Base-by-base conservation (phyloP, 768 basidiomycete species). In the Cubamyces lactineus region DNA sequence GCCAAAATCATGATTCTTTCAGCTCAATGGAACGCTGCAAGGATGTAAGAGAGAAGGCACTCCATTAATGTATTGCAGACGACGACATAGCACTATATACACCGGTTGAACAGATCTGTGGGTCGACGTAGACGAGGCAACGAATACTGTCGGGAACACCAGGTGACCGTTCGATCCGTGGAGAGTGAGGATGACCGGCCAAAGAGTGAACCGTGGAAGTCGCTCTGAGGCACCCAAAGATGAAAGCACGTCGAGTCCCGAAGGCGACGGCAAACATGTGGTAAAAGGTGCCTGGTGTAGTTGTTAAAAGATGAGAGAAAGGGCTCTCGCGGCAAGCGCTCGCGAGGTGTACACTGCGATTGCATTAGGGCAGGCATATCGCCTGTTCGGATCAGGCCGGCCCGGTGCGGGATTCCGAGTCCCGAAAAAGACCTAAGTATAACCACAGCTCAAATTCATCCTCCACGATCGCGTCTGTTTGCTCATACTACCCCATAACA, bases 301-400 rank as follows among this genome's bases (percentile, higher is more conserved):
- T 82, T 85, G 86, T 86, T 86, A 86, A 86, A 87, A 86, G 83
- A 86, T 85, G 78, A 71, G 45, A 53, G 71, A 59, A 0, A 43
- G 3, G 8, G 34, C 34, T 11, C 34, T 59, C 17, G 5, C 7
- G 12, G 15, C 1, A 13, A 11, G 26, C 15, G 28, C 12, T 23
- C 17, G 5, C 24, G 28, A 17, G 1, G 40, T 30, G 45, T 17
- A 46, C 63, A 70, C 71, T 66, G 54, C 53, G 13, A 2, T 5
- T 1, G 3, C 50, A 79, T 85, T 78, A 84, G 84, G 84, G 84
- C 74, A 63, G 81, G 83, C 64, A 34, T 11, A 1, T 49, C 41
- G 48, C 49, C 43, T 34, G 34, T 5, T 11, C 34, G 34, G 34
- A 34, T 34, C 34, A 34, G 34, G 34, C 34, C 34, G 34, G 34